Conservation (phyloP, 768 basidiomycete genomes). For the Tylopilus intermedius region DNA sequence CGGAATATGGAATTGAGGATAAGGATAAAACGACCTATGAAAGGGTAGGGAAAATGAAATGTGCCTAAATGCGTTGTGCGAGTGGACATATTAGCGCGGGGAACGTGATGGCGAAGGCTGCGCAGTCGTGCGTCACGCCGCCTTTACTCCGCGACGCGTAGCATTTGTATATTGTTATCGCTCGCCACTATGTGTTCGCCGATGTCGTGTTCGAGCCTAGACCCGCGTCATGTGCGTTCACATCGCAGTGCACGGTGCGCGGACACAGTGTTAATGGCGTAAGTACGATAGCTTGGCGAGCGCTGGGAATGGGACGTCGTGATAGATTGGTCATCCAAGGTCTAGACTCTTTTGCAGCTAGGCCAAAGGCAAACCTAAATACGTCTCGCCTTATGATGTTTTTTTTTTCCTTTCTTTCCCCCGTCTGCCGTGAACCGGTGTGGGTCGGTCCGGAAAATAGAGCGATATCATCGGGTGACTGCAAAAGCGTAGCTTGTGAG, state of each 20-base stretch:
- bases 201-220: not conserved
- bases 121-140: too few species aligned
- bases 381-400: not conserved
- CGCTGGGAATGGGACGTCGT: not conserved
- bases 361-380: not conserved
- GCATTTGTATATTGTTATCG: not conserved
- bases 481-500: not conserved
- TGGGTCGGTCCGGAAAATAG: not conserved
- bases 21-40: not conserved
- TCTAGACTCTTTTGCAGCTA: not conserved
- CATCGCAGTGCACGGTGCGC: too few species aligned
- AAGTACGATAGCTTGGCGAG: not conserved
- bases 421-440: not conserved
- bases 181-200: not conserved
- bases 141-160: not conserved
- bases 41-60: not conserved
- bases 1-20: not conserved
- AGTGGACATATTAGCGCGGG: too few species aligned
- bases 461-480: not conserved
- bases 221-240: not conserved
- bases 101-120: too few species aligned
- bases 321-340: not conserved
- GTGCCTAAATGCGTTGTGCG: not conserved
- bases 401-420: not conserved
- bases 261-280: not conserved